Evolutionary conservation across 176 grass and related monocot species (phyloP), one percentile per base, ranked within the genome.

Genomic region (Eragrostis curvula): DNA sequence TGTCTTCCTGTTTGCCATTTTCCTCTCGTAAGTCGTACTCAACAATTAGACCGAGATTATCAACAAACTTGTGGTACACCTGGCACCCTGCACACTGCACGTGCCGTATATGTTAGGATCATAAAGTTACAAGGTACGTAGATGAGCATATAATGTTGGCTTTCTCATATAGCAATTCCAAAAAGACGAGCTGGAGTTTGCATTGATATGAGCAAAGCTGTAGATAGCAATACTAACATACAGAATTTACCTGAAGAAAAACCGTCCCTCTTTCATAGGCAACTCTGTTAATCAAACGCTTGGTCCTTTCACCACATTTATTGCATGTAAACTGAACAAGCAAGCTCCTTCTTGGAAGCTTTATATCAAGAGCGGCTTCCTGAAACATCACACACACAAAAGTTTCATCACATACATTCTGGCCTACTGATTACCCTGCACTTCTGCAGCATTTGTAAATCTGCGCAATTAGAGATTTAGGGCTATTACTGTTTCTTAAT

Each of bases 1-100:
- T 71, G 67, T 88, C 85, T 82, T 88, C 89, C 10, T 83, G 82
- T 15, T 90, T 1, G 16, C 45, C 44, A 45, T 82, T 71, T 83
- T 93, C 85, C 77, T 91, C 89, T 5, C 85, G 82, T 23, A 98
- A 72, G 74, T 98, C 90, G 32, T 95, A 98, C 79, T 98, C 92
- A 79, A 95, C 93, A 79, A 98, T 77, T 71, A 96, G 88, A 64
- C 96, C 96, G 83, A 99, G 96, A 73, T 96, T 99, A 74, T 99
- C 93, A 30, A 96, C 90, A 85, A 99, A 96, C 70, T 96, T 96
- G 85, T 99, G 93, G 85, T 93, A 99, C 56, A 96, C 89, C 56
- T 89, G 85, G 70, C 93, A 99, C 18, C 96, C 96, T 84, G 83
- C 87, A 46, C 96, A 99, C 93, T 98, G 88, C 55, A 49, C 23